Percentiles rank a stretch among this genome's conserved stretches.
Conservation (phyloP, 2,329 filamentous ascomycete species). For the Paracoccidioides brasiliensis region DNA sequence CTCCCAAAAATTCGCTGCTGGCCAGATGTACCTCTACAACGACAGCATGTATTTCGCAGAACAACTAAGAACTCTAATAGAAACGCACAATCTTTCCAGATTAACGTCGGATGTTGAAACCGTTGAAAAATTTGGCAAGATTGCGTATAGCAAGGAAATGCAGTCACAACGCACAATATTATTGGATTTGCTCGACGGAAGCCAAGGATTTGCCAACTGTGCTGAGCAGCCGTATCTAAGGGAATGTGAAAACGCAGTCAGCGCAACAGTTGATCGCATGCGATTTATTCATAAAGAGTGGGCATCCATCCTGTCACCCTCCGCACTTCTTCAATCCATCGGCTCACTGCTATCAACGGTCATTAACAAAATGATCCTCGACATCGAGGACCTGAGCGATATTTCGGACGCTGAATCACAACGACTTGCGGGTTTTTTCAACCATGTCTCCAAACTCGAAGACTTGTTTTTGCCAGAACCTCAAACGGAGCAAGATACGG, state of each 20-base stretch:
- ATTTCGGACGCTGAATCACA: constrained; percentile 51
- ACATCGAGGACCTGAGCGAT: constrained; percentile 50
- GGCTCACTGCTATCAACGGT: constrained; percentile 46
- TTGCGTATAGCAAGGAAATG: constrained; percentile 52
- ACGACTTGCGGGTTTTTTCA: constrained; percentile 45
- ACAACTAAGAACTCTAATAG: constrained; percentile 37
- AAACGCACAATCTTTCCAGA: constrained; percentile 35
- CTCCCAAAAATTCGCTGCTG: constrained; percentile 32
- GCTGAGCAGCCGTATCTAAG: constrained; percentile 45
- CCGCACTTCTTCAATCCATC: constrained; percentile 48
- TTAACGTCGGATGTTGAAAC: constrained; percentile 42
- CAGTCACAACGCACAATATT: constrained; percentile 51
- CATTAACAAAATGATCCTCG: constrained; percentile 46
- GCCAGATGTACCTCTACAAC: constrained; percentile 54
- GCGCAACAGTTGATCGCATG: constrained; percentile 45
- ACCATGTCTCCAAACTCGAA: constrained; percentile 41
- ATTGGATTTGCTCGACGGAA: constrained; percentile 48
- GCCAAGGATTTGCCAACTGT: constrained; percentile 48
- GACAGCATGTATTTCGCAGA: constrained; percentile 47
- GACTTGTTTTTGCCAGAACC: constrained; percentile 42
- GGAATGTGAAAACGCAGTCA: constrained; percentile 48
- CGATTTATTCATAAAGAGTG: constrained; percentile 44
- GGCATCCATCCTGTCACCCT: constrained; percentile 45
- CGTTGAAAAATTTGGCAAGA: constrained; percentile 46
- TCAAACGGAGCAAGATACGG: constrained; percentile 9